Evolutionary conservation across 2,329 filamentous ascomycete species (phyloP).

Genomic region (Aureobasidium sp.): DNA sequence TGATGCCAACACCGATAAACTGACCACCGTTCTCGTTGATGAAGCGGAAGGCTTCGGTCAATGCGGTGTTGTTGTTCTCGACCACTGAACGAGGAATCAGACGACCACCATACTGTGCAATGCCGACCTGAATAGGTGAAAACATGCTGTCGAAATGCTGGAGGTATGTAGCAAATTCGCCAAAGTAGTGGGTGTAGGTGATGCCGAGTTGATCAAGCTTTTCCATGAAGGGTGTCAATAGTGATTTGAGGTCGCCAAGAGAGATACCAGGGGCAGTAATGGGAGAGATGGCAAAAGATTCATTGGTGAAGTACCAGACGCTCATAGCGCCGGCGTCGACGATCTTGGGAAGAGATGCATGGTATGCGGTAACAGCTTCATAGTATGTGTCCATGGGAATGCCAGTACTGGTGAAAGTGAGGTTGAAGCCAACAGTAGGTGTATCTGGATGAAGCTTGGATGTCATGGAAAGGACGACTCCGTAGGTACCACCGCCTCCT

Average conservation of each 20-base stretch:
- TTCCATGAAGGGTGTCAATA: constrained; percentile 42
- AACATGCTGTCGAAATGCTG: constrained; percentile 29
- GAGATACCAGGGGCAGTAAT: constrained; percentile 45
- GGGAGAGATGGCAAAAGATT: constrained; percentile 41
- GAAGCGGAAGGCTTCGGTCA: constrained; percentile 30
- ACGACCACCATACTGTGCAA: constrained; percentile 24
- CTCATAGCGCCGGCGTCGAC: constrained; percentile 45
- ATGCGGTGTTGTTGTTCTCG: constrained; percentile 24
- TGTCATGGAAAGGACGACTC: constrained; percentile 50
- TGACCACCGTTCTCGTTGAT: constrained; percentile 30
- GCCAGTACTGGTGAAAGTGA: constrained; percentile 34
- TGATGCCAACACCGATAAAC: constrained; percentile 34
- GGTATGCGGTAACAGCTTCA: constrained; percentile 41
- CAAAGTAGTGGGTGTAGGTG: constrained; percentile 26
- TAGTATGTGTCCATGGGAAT: constrained; percentile 40
- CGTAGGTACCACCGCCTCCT: constrained; percentile 55
- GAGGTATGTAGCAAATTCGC: constrained; percentile 29
- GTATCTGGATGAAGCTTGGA: constrained; percentile 44
- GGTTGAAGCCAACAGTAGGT: constrained; percentile 37
- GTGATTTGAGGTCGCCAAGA: constrained; percentile 34
- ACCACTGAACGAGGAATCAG: constrained; percentile 32
- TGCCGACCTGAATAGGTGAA: constrained; percentile 27
- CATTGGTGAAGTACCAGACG: constrained; percentile 46
- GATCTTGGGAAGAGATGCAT: constrained; percentile 42
- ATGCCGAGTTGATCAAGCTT: constrained; percentile 34